Base-by-base conservation (phyloP, 1,284 basidiomycete species). In the Melanopsichium pennsylvanicum region DNA sequence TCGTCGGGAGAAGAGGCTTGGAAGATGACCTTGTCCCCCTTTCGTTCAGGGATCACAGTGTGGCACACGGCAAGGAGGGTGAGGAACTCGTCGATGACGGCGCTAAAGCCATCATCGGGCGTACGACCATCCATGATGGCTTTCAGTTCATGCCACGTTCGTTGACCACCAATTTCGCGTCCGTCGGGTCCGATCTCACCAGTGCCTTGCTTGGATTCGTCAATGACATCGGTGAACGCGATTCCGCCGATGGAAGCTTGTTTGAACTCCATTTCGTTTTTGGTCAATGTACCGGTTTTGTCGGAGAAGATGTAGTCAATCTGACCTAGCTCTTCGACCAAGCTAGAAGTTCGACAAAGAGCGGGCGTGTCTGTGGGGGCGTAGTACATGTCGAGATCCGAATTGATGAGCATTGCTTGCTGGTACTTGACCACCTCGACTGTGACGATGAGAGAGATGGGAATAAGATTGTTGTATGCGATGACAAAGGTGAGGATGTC, bases 341-440 rank as follows among this genome's bases (percentile, higher is more conserved):
- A 87, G 4, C 92, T 94, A 1, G 93, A 97, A 0, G 96, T 98
- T 18, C 95, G 89, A 81, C 96, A 98, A 9, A 97, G 85, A 0
- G 96, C 96, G 0, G 96, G 93, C 0, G 95, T 98, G 81, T 98
- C 94, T 4, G 94, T 96, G 56, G 86, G 88, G 3, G 89, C 88
- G 80, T 98, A 91, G 83, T 98, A 99, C 83, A 84, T 83, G 63
- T 84, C 82, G 40, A 83, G 73, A 82, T 98, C 96, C 29, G 88
- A 93, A 82, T 97, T 98, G 85, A 98, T 98, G 49, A 97, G 87
- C 43, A 90, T 89, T 0, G 96, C 94, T 83, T 97, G 96, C 82
- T 97, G 93, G 78, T 90, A 97, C 82, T 97, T 97, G 84, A 98
- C 96, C 23, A 98, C 90, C 83, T 99, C 96, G 90, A 98, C 97